Percentiles rank a stretch among this genome's conserved stretches.
Evolutionary conservation across 2,329 filamentous ascomycete genomes (phyloP).

Genomic region (Emergomyces pasteurianus): DNA sequence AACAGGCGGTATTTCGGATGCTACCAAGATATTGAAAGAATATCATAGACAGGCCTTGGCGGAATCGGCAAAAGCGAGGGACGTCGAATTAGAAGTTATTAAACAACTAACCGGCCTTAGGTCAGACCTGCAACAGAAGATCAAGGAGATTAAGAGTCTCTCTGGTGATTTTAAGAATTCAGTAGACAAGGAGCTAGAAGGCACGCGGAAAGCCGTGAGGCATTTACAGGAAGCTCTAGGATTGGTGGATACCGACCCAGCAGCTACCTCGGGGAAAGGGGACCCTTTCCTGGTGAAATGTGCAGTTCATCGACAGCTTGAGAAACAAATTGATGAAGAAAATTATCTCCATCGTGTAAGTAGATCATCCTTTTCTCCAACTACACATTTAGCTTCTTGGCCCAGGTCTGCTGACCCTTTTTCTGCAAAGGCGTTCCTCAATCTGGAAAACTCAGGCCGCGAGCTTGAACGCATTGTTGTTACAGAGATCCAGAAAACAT

Average conservation of each 20-base stretch:
- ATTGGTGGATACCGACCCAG: constrained; percentile 65
- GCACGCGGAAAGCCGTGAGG: constrained; percentile 65
- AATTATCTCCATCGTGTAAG: constrained; percentile 87
- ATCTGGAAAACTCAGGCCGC: constrained; percentile 84
- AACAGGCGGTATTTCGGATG: constrained; percentile 78
- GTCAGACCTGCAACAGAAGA: constrained; percentile 85
- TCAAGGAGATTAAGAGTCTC: constrained; percentile 93
- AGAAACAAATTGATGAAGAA: constrained; percentile 89
- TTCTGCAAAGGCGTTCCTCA: constrained; percentile 66
- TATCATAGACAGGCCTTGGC: constrained; percentile 71
- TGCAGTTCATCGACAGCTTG: constrained; percentile 77
- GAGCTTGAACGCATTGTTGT: constrained; percentile 95
- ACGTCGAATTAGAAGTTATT: constrained; percentile 87
- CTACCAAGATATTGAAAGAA: constrained; percentile 63
- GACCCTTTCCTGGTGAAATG: constrained; percentile 84
- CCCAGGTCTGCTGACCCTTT: background rate
- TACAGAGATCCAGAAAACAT: constrained; percentile 94
- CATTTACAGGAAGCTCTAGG: constrained; percentile 71
- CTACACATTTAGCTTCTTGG: background rate
- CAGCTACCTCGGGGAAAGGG: constrained; percentile 66
- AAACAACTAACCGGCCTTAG: constrained; percentile 72
- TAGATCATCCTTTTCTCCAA: constrained; percentile 1
- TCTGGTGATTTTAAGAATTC: constrained; percentile 94
- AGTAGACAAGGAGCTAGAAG: constrained; percentile 88
- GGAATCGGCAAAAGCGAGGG: constrained; percentile 77